Evolutionary conservation across 805 yeast species (phyloP).

Genomic region (Lipomyces japonicus): DNA sequence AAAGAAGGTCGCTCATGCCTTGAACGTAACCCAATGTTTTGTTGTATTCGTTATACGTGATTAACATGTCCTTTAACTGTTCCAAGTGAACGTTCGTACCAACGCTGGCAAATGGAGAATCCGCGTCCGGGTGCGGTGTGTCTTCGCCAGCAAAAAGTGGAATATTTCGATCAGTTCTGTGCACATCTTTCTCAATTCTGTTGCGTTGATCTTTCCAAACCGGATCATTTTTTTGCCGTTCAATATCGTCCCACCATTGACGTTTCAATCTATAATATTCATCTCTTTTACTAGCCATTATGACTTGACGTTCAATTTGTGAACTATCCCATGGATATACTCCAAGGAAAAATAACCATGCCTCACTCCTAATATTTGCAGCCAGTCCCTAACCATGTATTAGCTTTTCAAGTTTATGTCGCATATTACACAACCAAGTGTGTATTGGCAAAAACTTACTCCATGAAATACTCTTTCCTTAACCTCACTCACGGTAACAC

Average conservation of each 20-base stretch:
- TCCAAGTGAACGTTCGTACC: constrained; percentile 76
- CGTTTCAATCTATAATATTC: constrained; percentile 62
- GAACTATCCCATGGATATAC: constrained; percentile 90
- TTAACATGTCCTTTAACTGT: constrained; percentile 67
- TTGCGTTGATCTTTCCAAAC: constrained; percentile 87
- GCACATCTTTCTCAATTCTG: constrained; percentile 89
- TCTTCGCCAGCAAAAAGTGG: constrained; percentile 55
- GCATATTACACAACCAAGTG: neutral
- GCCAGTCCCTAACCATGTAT: constrained; percentile 50
- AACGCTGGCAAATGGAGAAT: constrained; percentile 55
- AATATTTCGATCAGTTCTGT: constrained; percentile 80
- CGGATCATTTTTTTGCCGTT: constrained; percentile 51
- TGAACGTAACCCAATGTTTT: constrained; percentile 88
- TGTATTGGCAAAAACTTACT: constrained; percentile 1
- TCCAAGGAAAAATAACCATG: constrained; percentile 80
- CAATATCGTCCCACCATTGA: constrained; percentile 64
- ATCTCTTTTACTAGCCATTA: constrained; percentile 52
- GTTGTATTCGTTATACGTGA: constrained; percentile 84
- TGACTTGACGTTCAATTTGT: constrained; percentile 57
- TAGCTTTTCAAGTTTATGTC: neutral
- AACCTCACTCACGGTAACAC: constrained; percentile 71
- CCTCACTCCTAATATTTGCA: constrained; percentile 59
- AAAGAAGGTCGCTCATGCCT: constrained; percentile 92
- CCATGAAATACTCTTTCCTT: constrained; percentile 87
- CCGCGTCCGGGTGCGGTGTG: constrained; percentile 42